Evolutionary conservation across 1,139 yeast genomes (phyloP).

Genomic region (Suhomyces bribrorum): DNA sequence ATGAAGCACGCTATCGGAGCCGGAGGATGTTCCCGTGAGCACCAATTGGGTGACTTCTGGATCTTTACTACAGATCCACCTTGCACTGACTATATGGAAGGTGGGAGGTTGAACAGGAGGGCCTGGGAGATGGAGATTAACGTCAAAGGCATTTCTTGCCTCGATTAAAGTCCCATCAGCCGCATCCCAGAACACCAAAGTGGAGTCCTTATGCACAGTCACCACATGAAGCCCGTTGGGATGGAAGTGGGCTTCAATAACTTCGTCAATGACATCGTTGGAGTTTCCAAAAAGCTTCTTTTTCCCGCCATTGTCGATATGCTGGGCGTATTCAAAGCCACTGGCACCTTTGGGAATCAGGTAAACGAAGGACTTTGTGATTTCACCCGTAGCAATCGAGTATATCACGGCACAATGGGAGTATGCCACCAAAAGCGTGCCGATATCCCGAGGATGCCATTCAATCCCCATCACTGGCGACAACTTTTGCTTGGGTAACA

Average conservation of each 20-base stretch:
- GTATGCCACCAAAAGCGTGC: conserved; percentile 73
- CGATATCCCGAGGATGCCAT: conserved; percentile 90
- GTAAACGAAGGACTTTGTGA: conserved; percentile 59
- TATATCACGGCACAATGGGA: conserved; percentile 68
- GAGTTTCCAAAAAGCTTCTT: conserved; percentile 44
- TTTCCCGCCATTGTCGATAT: conserved; percentile 44
- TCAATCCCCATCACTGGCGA: conserved; percentile 67
- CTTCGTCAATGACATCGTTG: conserved; percentile 49
- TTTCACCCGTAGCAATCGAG: conserved; percentile 60
- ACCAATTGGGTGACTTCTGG: conserved; percentile 79
- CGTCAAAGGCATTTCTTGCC: conserved; percentile 71
- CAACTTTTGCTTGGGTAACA: conserved; percentile 50
- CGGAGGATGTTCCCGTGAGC: conserved; percentile 51
- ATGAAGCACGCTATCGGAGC: conserved; percentile 55
- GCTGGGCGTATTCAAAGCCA: conserved; percentile 36
- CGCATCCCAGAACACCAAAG: conserved; percentile 91
- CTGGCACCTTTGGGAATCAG: conserved; percentile 41
- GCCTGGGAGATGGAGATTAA: conserved; percentile 60
- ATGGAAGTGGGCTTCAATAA: conserved; percentile 74
- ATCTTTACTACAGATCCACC: conserved; percentile 77
- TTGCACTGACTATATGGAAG: conserved; percentile 38
- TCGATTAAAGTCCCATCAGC: conserved; percentile 69
- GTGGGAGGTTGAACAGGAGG: conserved; percentile 22
- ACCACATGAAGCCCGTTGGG: conserved; percentile 89
- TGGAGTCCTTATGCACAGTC: conserved; percentile 78